phyloP scores from a whole-genome alignment of 805 yeast species.

The Kodamaea kaohsiungensis region DNA sequence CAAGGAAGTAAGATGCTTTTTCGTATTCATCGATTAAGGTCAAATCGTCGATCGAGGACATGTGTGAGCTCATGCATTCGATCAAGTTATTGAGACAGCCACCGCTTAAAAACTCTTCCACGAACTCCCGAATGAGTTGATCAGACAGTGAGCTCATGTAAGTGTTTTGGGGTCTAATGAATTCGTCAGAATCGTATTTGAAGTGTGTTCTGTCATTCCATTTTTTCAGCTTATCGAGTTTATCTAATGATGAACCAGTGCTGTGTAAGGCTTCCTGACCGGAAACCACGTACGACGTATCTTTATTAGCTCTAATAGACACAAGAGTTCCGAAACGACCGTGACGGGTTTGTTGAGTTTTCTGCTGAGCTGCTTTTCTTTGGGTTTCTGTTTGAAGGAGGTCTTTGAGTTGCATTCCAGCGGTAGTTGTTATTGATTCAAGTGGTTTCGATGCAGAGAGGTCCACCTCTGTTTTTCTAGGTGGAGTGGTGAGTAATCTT shows the following conservation, averaged over 20 bases:
- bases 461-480: slow-evolving; percentile 1
- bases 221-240: slow-evolving; percentile 66
- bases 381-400: slow-evolving; percentile 63
- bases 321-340: slow-evolving; percentile 88
- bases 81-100: slow-evolving; percentile 74
- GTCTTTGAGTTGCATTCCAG: slow-evolving; percentile 46
- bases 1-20: slow-evolving; percentile 50
- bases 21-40: slow-evolving; percentile 35
- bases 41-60: slow-evolving; percentile 35
- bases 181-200: slow-evolving; percentile 44
- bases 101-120: slow-evolving; percentile 57
- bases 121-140: slow-evolving; percentile 42
- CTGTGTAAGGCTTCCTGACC: slow-evolving; percentile 67
- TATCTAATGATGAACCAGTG: slow-evolving; percentile 54
- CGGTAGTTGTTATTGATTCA: slow-evolving; percentile 25
- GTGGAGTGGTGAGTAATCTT: background rate
- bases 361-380: slow-evolving; percentile 48
- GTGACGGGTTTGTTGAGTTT: slow-evolving; percentile 69
- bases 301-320: slow-evolving; percentile 64
- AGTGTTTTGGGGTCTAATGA: slow-evolving; percentile 16
- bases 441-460: slow-evolving; percentile 11
- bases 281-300: slow-evolving; percentile 62
- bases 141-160: slow-evolving; percentile 28
- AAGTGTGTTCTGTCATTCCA: slow-evolving; percentile 52
- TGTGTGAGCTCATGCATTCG: slow-evolving; percentile 48